Conservation (phyloP, 2,329 filamentous ascomycete species). For the Aureobasidium sp. region DNA sequence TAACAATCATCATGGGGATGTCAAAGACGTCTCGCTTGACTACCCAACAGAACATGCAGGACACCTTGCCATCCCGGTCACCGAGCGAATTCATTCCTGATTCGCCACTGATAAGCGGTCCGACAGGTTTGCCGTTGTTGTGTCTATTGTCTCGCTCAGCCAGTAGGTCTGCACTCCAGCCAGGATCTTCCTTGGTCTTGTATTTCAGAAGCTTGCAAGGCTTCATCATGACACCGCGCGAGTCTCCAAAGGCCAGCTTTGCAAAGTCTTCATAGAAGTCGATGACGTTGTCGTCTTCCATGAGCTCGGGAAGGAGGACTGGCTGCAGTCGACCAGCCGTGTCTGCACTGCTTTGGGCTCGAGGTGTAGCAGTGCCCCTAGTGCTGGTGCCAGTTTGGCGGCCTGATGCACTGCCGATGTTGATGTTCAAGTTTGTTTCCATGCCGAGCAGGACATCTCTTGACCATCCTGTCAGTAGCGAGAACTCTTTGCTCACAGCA, state of each 20-base stretch:
- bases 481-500: constrained; percentile 92
- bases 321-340: constrained; percentile 51
- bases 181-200: constrained; percentile 56
- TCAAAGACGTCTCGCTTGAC: constrained; percentile 96
- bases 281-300: constrained; percentile 88
- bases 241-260: constrained; percentile 84
- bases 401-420: constrained; percentile 51
- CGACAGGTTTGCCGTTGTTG: constrained; percentile 23
- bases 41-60: constrained; percentile 94
- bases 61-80: constrained; percentile 78
- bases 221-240: constrained; percentile 72
- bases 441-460: constrained; percentile 83
- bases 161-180: constrained; percentile 21
- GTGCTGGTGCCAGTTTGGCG: constrained; percentile 36
- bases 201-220: constrained; percentile 87
- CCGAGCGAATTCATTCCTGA: constrained; percentile 73
- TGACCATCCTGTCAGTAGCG: constrained; percentile 89
- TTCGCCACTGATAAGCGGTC: constrained; percentile 46
- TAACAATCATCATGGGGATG: constrained; percentile 96
- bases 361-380: constrained; percentile 42
- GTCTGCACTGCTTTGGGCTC: constrained; percentile 23
- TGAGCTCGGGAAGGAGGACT: constrained; percentile 82
- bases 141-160: constrained; percentile 18
- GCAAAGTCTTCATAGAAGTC: constrained; percentile 96
- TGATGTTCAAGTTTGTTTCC: constrained; percentile 79